Base-by-base conservation (phyloP, 1,284 basidiomycete species). In the Phellopilus nigrolimitatus region DNA sequence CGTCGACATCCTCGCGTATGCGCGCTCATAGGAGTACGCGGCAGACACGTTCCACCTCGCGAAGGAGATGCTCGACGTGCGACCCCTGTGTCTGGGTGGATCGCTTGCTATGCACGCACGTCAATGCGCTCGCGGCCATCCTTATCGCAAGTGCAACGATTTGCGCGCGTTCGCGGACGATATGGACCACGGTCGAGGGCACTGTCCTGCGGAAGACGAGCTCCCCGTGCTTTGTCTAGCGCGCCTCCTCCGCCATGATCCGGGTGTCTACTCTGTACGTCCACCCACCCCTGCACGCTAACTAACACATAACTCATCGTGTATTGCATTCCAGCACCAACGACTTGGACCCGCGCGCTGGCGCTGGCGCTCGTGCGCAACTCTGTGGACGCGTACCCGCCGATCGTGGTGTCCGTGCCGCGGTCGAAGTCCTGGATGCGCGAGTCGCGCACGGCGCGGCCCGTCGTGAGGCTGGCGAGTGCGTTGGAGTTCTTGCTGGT, bases 21-120 rank as follows among this genome's bases (percentile, higher is more conserved):
- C 82, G 47, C 64, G 83, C 50, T 74, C 86, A 47, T 77, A 73
- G 57, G 67, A 69, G 47, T 89, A 79, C 65, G 80, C 88, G 19
- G 78, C 79, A 55, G 91, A 92, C 64, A 90, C 82, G 2, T 88
- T 89, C 67, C 75, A 87, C 24, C 71, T 91, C 9, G 81, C 91
- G 37, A 79, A 81, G 59, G 78, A 91, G 70, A 92, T 95, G 88
- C 66, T 93, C 8, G 84, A 86, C 57, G 73, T 79, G 6, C 76
- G 88, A 61, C 74, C 62, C 65, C 9, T 64, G 71, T 1, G 61
- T 74, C 1, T 66, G 64, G 3, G 65, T 81, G 0, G 51, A 58
- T 45, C 71, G 74, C 19, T 83, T 80, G 53, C 75, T 79, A 13
- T 72, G 76, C 53, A 72, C 76, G 3, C 85, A 79, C 59, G 67